Evolutionary conservation across 2,329 filamentous ascomycete genomes (phyloP).

Genomic region (Colletotrichum musicola): DNA sequence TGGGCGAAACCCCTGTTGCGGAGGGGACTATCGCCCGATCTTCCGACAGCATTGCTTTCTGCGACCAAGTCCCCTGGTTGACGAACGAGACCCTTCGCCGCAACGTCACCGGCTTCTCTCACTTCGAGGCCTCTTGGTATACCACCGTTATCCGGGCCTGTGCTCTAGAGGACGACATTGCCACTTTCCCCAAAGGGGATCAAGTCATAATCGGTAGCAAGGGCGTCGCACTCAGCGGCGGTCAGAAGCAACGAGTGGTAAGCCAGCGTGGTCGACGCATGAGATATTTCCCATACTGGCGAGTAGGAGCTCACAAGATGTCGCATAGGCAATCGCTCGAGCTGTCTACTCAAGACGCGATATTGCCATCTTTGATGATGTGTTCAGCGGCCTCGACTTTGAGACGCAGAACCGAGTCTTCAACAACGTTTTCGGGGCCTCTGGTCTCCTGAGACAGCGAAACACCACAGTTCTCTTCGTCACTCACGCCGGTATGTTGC

Average conservation of each 20-base stretch:
- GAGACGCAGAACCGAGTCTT: constrained; percentile 58
- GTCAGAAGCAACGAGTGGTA: constrained; percentile 55
- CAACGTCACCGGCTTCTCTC: constrained; percentile 52
- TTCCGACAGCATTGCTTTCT: constrained; percentile 44
- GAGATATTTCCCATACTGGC: too few species aligned
- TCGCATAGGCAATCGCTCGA: constrained; percentile 54
- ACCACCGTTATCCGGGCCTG: constrained; percentile 47
- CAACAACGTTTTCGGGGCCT: constrained; percentile 52
- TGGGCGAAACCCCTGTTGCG: constrained; percentile 42
- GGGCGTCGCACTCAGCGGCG: constrained; percentile 57
- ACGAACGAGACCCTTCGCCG: constrained; percentile 50
- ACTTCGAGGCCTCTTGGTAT: constrained; percentile 47
- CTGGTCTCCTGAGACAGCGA: constrained; percentile 54
- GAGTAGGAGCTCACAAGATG: too few species aligned
- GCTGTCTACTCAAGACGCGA: constrained; percentile 57
- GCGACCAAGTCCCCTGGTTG: constrained; percentile 49
- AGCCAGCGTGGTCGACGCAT: too few species aligned
- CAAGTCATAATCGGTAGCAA: constrained; percentile 53
- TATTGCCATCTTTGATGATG: constrained; percentile 60
- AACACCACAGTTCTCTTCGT: constrained; percentile 38
- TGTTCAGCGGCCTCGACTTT: constrained; percentile 59
- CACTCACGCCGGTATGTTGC: constrained; percentile 34
- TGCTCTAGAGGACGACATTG: constrained; percentile 50
- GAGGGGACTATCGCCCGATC: constrained; percentile 34
- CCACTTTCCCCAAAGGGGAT: constrained; percentile 47